A percentile compares a stretch with the other conserved stretches of the same genome.
Evolutionary conservation across 345 rosid species (phyloP).

Genomic region (Xanthoceras sorbifolium): DNA sequence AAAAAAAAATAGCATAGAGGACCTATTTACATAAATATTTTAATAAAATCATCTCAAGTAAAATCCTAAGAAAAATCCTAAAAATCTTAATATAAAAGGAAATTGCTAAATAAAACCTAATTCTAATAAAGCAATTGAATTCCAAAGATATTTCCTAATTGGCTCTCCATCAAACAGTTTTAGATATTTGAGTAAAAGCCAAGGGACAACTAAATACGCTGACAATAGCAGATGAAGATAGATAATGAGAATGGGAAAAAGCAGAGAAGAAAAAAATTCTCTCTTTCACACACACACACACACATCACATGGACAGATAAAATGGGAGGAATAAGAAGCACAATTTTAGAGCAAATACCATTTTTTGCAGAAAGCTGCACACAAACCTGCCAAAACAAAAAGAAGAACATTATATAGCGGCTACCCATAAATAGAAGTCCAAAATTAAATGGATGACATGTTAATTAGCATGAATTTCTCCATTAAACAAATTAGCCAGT

Average conservation of each 20-base stretch:
- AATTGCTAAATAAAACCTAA: no score
- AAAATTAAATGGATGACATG: not conserved
- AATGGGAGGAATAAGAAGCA: conserved; percentile 8
- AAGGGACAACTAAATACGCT: no score
- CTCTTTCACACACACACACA: not conserved
- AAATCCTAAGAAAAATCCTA: no score
- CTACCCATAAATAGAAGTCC: not conserved
- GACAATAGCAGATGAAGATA: not conserved
- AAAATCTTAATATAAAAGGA: no score
- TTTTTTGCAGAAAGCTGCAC: conserved; percentile 63
- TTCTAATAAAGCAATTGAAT: no score
- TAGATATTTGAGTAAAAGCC: no score
- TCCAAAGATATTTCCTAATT: no score
- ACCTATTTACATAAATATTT: no score
- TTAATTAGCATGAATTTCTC: not conserved
- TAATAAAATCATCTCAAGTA: no score
- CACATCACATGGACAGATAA: not conserved
- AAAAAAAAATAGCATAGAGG: no score
- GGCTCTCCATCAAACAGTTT: no score
- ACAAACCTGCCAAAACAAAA: conserved; percentile 55
- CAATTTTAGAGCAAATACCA: conserved; percentile 43
- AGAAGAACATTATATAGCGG: not conserved
- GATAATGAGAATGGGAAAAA: not conserved
- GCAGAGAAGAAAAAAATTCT: no score
- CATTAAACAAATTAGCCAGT: not conserved